These are phyloP conservation scores for Hyaloperonospora brassicae DNA, from an alignment of 352 stramenopile genomes.

Conservation along the genomic window DNA sequence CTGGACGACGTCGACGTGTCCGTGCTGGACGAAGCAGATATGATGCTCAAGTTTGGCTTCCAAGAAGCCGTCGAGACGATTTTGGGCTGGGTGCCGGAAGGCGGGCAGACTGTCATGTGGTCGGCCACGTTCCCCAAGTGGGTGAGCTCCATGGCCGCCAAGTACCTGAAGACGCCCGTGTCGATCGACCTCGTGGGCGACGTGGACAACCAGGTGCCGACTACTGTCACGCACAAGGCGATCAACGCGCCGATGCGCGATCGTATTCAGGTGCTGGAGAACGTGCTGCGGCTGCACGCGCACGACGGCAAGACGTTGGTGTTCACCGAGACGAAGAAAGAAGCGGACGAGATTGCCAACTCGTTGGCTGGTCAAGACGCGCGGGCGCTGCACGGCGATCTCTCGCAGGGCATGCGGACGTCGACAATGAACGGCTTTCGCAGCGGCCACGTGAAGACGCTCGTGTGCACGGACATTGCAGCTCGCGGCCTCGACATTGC, in stretches of 20 bases:
- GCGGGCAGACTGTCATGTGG: conserved; percentile 92
- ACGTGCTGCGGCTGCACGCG: conserved; percentile 57
- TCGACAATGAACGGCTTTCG: conserved; percentile 96
- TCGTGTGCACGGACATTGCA: conserved; percentile 88
- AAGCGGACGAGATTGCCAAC: conserved; percentile 92
- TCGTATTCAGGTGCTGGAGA: conserved; percentile 57
- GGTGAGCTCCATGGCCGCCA: conserved; percentile 89
- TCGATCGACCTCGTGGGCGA: conserved; percentile 92
- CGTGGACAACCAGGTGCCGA: conserved; percentile 69
- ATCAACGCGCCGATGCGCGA: conserved; percentile 83
- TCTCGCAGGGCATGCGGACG: conserved; percentile 84
- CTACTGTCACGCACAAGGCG: conserved; percentile 88
- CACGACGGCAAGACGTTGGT: conserved; percentile 87
- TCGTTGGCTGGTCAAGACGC: conserved; percentile 54
- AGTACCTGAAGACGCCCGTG: conserved; percentile 90
- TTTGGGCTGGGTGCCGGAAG: conserved; percentile 67
- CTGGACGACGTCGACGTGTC: conserved; percentile 86
- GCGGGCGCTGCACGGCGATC: conserved; percentile 64
- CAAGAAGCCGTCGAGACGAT: conserved; percentile 96
- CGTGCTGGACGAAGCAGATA: conserved; percentile 95
- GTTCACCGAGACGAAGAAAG: conserved; percentile 96
- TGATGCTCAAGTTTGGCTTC: conserved; percentile 99
- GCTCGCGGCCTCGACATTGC: conserved; percentile 86
- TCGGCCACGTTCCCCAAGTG: conserved; percentile 94
- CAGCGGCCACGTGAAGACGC: conserved; percentile 87